Conservation (phyloP, 108 stramenopile species). For the Mayamaea pseudoterrestris region DNA sequence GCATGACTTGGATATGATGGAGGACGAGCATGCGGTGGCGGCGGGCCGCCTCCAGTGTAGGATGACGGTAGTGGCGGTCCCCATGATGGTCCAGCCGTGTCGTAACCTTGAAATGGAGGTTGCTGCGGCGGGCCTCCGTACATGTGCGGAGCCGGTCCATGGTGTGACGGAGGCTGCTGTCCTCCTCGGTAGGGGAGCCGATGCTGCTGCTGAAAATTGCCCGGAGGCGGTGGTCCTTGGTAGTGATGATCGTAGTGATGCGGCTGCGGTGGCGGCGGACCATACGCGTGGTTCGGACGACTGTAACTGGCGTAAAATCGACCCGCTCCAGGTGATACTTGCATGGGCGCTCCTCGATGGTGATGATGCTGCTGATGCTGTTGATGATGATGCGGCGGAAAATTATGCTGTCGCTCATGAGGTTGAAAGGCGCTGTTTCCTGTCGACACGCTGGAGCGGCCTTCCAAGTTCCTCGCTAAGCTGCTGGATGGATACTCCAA, state of each 20-base stretch:
- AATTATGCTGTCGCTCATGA: slow-evolving; percentile 15
- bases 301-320: slow-evolving; percentile 1
- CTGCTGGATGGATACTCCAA: slow-evolving; percentile 13
- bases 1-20: background rate
- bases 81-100: slow-evolving; percentile 3
- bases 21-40: slow-evolving; percentile 1
- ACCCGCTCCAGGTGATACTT: background rate
- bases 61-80: slow-evolving; percentile 8
- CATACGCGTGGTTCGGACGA: slow-evolving; percentile 1
- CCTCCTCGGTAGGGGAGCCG: slow-evolving; percentile 2
- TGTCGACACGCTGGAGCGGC: slow-evolving; percentile 16
- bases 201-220: slow-evolving; percentile 6
- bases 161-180: slow-evolving; percentile 5
- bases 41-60: slow-evolving; percentile 6
- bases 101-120: slow-evolving; percentile 9
- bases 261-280: slow-evolving; percentile 3
- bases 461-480: slow-evolving; percentile 13
- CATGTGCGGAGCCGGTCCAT: slow-evolving; percentile 7
- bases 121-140: slow-evolving; percentile 5
- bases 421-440: slow-evolving; percentile 31
- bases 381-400: background rate
- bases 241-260: slow-evolving; percentile 4
- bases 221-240: background rate
- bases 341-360: background rate
- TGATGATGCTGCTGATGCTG: background rate